Percentiles rank a stretch among this genome's conserved stretches.
Conservation (phyloP, 805 yeast species). For the Hanseniaspora occidentalis region DNA sequence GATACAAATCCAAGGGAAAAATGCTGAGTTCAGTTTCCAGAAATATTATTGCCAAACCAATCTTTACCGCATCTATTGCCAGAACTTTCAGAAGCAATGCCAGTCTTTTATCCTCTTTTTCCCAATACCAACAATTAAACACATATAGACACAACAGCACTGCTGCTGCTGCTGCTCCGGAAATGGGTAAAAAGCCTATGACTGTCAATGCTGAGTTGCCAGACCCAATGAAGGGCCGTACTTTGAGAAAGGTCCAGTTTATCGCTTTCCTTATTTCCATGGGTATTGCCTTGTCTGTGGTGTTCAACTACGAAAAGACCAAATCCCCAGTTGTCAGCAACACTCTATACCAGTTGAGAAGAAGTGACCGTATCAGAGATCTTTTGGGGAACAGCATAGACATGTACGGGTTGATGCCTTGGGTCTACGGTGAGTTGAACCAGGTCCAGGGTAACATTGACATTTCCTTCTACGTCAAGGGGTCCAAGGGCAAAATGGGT, state of each 20-base stretch:
- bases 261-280: constrained; percentile 39
- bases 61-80: background rate
- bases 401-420: constrained; percentile 60
- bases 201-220: constrained; percentile 74
- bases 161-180: background rate
- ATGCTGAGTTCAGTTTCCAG: too few relatives aligned
- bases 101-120: too few relatives aligned
- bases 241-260: constrained; percentile 42
- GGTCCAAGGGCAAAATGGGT: constrained; percentile 42
- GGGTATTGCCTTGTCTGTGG: constrained; percentile 44
- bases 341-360: constrained; percentile 71
- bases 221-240: constrained; percentile 50
- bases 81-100: too few relatives aligned
- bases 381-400: constrained; percentile 64
- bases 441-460: constrained; percentile 75
- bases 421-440: constrained; percentile 78
- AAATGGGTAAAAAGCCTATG: constrained; percentile 29
- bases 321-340: constrained; percentile 82
- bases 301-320: constrained; percentile 88
- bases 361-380: constrained; percentile 53
- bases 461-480: constrained; percentile 57
- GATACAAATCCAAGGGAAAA: too few relatives aligned
- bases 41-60: background rate
- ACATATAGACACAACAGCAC: background rate
- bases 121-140: background rate